Conservation (phyloP, 306 rosid genomes). For the Sophora flavescens region DNA sequence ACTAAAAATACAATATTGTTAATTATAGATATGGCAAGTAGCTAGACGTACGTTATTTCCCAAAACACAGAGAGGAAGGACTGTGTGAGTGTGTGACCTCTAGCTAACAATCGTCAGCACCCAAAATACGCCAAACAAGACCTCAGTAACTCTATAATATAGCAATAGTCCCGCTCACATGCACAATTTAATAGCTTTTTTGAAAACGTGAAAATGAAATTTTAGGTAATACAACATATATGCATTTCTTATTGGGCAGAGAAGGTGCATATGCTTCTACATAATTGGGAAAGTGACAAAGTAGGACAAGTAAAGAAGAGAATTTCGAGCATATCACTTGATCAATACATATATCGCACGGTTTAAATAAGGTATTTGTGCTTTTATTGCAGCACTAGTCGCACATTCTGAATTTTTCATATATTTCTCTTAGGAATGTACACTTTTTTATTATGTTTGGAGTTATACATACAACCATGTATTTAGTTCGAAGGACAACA, state of each 20-base stretch:
- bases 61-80: background rate
- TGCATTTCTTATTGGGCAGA: conserved; percentile 45
- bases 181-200: conserved; percentile 50
- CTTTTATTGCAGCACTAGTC: conserved; percentile 24
- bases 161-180: conserved; percentile 46
- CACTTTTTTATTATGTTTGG: background rate
- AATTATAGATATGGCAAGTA: background rate
- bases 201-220: conserved; percentile 52
- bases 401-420: conserved; percentile 1
- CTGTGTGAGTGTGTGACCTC: conserved; percentile 11
- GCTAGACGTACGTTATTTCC: conserved; percentile 16
- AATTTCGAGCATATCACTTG: conserved; percentile 38
- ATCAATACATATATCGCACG: conserved; percentile 54
- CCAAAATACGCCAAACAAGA: conserved; percentile 43
- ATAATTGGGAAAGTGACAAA: conserved; percentile 60
- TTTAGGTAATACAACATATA: conserved; percentile 49
- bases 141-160: conserved; percentile 25
- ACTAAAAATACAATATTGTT: background rate
- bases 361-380: conserved; percentile 51
- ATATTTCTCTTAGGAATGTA: background rate
- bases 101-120: conserved; percentile 3
- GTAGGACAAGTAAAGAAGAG: conserved; percentile 44
- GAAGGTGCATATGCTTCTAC: conserved; percentile 54
- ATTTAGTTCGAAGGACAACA: too few relatives aligned
- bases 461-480: too few relatives aligned